Evolutionary conservation across 2,329 filamentous ascomycete genomes (phyloP).

Genomic region (Sporothrix humicola): DNA sequence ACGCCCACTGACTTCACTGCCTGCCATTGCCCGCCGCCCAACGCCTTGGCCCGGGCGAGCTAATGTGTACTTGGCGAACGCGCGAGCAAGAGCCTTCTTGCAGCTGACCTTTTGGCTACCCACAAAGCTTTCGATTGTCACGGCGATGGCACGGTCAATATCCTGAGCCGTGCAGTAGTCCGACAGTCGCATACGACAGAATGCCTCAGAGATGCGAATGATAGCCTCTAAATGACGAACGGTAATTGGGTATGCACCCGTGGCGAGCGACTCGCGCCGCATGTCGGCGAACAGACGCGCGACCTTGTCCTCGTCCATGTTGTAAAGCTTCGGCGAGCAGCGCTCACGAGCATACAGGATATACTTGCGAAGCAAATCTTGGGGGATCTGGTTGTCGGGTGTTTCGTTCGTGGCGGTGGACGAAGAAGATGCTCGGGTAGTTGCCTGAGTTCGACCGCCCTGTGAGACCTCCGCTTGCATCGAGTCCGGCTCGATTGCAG

Average conservation of each 20-base stretch:
- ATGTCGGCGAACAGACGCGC: slow-evolving; percentile 94
- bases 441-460: slow-evolving; percentile 39
- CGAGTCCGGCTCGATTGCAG: slow-evolving; percentile 44
- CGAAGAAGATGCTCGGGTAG: slow-evolving; percentile 37
- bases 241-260: slow-evolving; percentile 96
- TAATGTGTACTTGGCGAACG: slow-evolving; percentile 92
- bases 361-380: slow-evolving; percentile 92
- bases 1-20: background rate
- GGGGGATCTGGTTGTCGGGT: slow-evolving; percentile 76
- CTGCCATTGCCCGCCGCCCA: slow-evolving; percentile 38
- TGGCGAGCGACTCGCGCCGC: slow-evolving; percentile 88
- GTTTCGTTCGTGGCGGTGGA: slow-evolving; percentile 35
- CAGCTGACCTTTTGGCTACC: slow-evolving; percentile 96
- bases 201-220: slow-evolving; percentile 91
- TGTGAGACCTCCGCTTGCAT: slow-evolving; percentile 67
- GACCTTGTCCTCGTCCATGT: slow-evolving; percentile 98
- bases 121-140: slow-evolving; percentile 95
- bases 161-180: slow-evolving; percentile 91
- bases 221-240: slow-evolving; percentile 98
- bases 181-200: slow-evolving; percentile 97
- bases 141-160: slow-evolving; percentile 95
- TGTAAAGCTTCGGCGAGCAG: slow-evolving; percentile 89
- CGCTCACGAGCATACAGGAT: slow-evolving; percentile 93
- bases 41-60: slow-evolving; percentile 53
- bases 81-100: slow-evolving; percentile 92